Evolutionary conservation across 2,329 filamentous ascomycete genomes (phyloP), one percentile per base, ranked within the genome.

Genomic region (Colletotrichum sp.): DNA sequence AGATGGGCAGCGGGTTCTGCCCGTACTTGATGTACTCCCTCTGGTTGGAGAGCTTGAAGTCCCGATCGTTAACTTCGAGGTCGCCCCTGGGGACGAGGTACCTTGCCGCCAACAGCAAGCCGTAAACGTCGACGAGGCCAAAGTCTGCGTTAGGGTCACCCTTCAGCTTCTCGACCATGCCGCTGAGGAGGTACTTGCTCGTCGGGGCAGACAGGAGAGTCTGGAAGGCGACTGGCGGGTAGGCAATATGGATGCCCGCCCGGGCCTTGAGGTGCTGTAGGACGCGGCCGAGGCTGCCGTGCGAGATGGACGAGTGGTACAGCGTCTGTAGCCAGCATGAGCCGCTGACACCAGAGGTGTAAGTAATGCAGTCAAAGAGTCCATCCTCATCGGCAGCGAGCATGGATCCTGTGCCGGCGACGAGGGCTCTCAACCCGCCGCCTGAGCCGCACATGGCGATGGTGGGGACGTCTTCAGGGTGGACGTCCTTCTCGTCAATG

Each of bases 401-500:
- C 77, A 98, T 93, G 0, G 96, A 98, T 1, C 96, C 96, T 0
- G 96, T 93, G 5, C 96, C 96, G 3, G 97, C 96, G 21, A 99
- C 95, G 48, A 99, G 90, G 2, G 97, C 97, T 67, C 97, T 90
- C 63, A 99, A 85, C 0, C 97, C 97, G 72, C 97, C 97, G 12
- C 97, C 97, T 3, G 96, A 99, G 10, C 96, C 96, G 80, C 96
- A 98, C 87, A 99, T 93, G 52, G 96, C 96, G 82, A 99, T 98
- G 4, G 93, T 92, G 1, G 97, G 97, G 8, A 99, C 93, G 85
- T 99, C 97, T 63, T 98, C 95, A 0, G 95, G 95, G 81, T 99
- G 92, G n/a, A 99, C 92, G 4, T 96, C 94, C 16, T 91, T 88
- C 82, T 96, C 95, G 0, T 93, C 87, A 8, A 99, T 87, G 34